Base-by-base conservation (phyloP, 805 yeast genomes). In the Teunomyces stri region DNA sequence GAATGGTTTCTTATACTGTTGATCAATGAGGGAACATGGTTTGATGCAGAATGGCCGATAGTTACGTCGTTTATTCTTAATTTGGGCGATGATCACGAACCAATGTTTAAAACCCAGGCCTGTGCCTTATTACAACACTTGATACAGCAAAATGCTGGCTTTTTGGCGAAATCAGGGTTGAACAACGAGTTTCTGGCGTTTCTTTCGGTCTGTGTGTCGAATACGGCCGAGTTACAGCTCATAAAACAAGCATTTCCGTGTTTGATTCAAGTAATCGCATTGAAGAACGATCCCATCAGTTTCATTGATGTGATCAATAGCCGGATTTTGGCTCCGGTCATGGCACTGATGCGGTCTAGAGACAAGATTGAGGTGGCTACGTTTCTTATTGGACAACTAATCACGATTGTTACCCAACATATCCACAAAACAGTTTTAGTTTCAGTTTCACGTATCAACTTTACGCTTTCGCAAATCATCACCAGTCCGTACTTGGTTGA, bases 71-170 rank as follows among this genome's bases (percentile, higher is more conserved):
- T 67, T 40, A 53, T 65, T 3, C 57, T 71, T 15, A 68, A 67
- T 40, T 54, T 71, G 5, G 56, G 69, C 34, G 72, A 69, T 47
- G 70, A 69, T 47, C 60, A 64, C 39, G 65, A 63, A 21, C 61
- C 65, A 5, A 31, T 44, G 5, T 54, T 61, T 40, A 66, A 70
- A 45, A 49, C 56, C 1, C 65, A 63, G 42, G 67, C 61, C 15
- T 53, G 62, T 39, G 43, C 46, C 6, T 43, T 65, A n/a, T 44
- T 66, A 25, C 27, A 10, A 15, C 35, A 45, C 4, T 50, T 64
- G 15, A 18, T 63, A 12, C 41, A 42, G 9, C 42, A 30, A 6
- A 10, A 25, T 3, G 21, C 21, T 5, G 20, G 35, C 6, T 41
- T 56, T 5, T 37, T 67, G 15, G 31, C 27, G 10, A 54, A 46